Base-by-base conservation (phyloP, 192 early-diverging fungal genomes). In the Coemansia sp. region DNA sequence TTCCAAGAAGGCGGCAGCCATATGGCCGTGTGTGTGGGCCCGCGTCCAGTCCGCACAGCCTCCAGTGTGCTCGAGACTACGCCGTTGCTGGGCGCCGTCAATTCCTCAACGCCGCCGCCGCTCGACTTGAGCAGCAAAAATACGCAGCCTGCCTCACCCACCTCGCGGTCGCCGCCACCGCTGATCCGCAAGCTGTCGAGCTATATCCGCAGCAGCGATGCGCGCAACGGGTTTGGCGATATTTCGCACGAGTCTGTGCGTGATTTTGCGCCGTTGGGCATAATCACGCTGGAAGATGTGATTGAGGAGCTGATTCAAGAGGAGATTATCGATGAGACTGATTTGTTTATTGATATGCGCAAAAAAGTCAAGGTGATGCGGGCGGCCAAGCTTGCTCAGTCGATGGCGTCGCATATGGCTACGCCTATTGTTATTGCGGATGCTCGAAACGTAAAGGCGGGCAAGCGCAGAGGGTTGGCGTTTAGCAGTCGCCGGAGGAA, bases 1-100 rank as follows among this genome's bases (percentile, higher is more conserved):
- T 92, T 92, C 75, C 91, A 92, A 61, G 89, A 90, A 64, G 91
- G 91, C 19, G 84, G 89, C 59, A 89, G 88, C 54, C 91, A 92
- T 57, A 87, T 92, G 89, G 91, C 90, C 4, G 79, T 89, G 43
- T 87, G 90, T 19, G 64, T 77, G 56, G 82, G 77, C n/a, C 60
- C 64, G 29, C 76, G 64, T 88, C 90, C 45, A 12, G 16, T n/a
- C 21, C 21, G 21, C 21, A 21, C 21, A 21, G 21, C 21, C 1
- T 21, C 21, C 21, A 21, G 21, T 21, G 21, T 21, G 21, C 37
- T 38, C 4, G 75, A 68, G 17, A 31, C 69, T 3, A 61, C 67
- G 9, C 75, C 75, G 22, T 59, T 78, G 23, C 38, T 78, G 2
- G 14, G 51, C 19, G 21, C 21, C 21, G 21, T 21, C 21, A 21